Conservation (phyloP, 345 rosid genomes). For the Eucalyptus polyanthemos region DNA sequence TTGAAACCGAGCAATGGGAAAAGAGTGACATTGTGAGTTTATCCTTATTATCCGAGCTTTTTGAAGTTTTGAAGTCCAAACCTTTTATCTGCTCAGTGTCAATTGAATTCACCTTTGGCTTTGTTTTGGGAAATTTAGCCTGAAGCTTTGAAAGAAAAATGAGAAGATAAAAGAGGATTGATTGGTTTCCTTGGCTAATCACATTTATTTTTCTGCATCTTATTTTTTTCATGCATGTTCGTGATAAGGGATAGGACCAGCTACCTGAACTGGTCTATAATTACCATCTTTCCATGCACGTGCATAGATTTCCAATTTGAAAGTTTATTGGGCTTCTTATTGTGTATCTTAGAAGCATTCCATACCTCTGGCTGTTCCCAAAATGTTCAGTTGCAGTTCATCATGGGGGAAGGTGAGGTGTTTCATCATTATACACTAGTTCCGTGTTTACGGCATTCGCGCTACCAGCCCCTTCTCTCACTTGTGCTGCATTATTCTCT, state of each 20-base stretch:
- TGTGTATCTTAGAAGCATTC: conserved; percentile 6
- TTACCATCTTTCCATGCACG: neutral
- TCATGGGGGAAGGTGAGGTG: conserved; percentile 83
- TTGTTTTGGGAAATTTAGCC: neutral
- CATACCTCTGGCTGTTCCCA: conserved; percentile 60
- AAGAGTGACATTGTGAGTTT: neutral
- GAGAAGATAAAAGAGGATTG: neutral
- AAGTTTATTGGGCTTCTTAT: neutral
- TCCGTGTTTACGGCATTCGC: neutral
- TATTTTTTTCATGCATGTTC: neutral
- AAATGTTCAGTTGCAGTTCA: conserved; percentile 74
- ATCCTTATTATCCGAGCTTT: neutral
- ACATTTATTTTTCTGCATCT: neutral
- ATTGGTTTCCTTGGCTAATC: neutral
- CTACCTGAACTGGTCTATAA: neutral
- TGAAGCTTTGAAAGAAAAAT: neutral
- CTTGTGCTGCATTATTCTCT: neutral
- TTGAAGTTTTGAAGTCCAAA: neutral
- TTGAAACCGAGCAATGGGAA: neutral
- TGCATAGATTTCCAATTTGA: neutral
- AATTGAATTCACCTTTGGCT: neutral
- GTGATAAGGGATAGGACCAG: neutral
- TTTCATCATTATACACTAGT: neutral
- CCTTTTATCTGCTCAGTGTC: neutral
- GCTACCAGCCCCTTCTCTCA: neutral